Evolutionary conservation across 2,329 filamentous ascomycete species (phyloP).

Genomic region (Aspergillus fumigatiaffinis): DNA sequence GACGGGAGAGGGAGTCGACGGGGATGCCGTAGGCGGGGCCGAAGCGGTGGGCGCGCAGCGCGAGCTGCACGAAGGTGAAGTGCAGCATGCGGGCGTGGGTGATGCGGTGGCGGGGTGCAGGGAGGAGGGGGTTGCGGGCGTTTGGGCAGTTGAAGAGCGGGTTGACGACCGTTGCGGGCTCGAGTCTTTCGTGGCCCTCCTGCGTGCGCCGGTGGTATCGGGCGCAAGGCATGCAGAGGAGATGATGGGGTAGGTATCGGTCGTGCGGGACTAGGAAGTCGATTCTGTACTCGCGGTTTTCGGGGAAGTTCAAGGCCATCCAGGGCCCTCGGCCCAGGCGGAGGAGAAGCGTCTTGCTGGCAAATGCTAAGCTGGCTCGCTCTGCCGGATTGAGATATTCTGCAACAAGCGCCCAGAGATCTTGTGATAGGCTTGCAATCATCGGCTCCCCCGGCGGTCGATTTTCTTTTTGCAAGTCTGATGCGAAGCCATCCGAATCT

Average conservation of each 20-base stretch:
- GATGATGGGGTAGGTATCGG: constrained; percentile 49
- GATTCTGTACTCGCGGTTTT: constrained; percentile 45
- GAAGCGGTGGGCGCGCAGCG: constrained; percentile 47
- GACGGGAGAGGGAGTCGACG: constrained; percentile 45
- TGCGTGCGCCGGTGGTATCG: constrained; percentile 53
- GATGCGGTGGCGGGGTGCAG: constrained; percentile 51
- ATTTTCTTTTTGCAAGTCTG: constrained; percentile 15
- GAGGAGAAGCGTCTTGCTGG: constrained; percentile 45
- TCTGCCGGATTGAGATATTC: constrained; percentile 44
- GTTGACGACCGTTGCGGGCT: constrained; percentile 52
- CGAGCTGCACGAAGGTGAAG: constrained; percentile 58
- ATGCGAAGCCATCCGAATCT: constrained; percentile 10
- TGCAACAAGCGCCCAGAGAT: constrained; percentile 46
- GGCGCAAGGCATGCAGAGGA: constrained; percentile 57
- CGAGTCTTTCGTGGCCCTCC: constrained; percentile 51
- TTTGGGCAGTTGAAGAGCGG: constrained; percentile 56
- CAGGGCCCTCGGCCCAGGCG: constrained; percentile 43
- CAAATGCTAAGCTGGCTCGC: constrained; percentile 47
- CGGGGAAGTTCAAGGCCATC: constrained; percentile 35
- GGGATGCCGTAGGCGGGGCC: constrained; percentile 47
- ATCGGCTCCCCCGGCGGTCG: constrained; percentile 37
- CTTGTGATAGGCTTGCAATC: constrained; percentile 43
- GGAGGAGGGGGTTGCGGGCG: constrained; percentile 44
- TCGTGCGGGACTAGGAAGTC: constrained; percentile 53
- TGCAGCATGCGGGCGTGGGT: constrained; percentile 54